Conservation (phyloP, 495 filamentous ascomycete species). For the Haplographium delicatum region DNA sequence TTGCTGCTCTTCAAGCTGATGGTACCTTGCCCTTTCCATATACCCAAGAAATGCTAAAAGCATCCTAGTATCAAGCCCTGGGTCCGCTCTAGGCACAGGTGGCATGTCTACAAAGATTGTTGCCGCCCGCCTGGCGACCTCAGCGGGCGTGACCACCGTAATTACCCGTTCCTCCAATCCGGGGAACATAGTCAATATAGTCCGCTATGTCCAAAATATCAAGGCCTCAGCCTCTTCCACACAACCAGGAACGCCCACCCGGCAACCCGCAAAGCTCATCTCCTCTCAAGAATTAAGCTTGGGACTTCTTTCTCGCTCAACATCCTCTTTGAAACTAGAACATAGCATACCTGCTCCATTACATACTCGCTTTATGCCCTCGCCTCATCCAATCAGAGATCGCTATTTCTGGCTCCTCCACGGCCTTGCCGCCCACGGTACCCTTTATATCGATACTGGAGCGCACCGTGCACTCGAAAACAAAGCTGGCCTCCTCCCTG, state of each 20-base stretch:
- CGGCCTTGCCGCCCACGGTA: slow-evolving; percentile 87
- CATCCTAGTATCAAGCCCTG: slow-evolving; percentile 71
- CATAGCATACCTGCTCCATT: slow-evolving; percentile 32
- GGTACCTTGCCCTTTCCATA: slow-evolving; percentile 31
- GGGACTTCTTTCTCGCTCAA: slow-evolving; percentile 32
- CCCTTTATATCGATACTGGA: slow-evolving; percentile 84
- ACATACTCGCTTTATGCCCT: slow-evolving; percentile 90
- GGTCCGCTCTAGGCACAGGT: slow-evolving; percentile 87
- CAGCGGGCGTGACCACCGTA: slow-evolving; percentile 90
- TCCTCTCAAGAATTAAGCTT: slow-evolving; percentile 7
- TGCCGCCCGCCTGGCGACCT: slow-evolving; percentile 87
- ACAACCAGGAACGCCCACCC: neutral
- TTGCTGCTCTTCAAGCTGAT: slow-evolving; percentile 77
- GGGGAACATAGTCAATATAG: slow-evolving; percentile 85
- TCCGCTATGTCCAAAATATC: slow-evolving; percentile 67
- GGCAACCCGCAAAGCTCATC: slow-evolving; percentile 11
- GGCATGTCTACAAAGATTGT: slow-evolving; percentile 98
- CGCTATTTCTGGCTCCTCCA: slow-evolving; percentile 96
- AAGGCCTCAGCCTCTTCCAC: slow-evolving; percentile 20
- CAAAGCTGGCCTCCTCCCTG: slow-evolving; percentile 87
- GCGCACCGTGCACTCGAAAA: slow-evolving; percentile 71
- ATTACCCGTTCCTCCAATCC: slow-evolving; percentile 90
- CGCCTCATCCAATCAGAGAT: slow-evolving; percentile 80
- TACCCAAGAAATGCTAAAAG: neutral
- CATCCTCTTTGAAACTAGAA: slow-evolving; percentile 30